Evolutionary conservation across 192 early-diverging fungal species (phyloP).

Genomic region (Rhizophagus clarus): DNA sequence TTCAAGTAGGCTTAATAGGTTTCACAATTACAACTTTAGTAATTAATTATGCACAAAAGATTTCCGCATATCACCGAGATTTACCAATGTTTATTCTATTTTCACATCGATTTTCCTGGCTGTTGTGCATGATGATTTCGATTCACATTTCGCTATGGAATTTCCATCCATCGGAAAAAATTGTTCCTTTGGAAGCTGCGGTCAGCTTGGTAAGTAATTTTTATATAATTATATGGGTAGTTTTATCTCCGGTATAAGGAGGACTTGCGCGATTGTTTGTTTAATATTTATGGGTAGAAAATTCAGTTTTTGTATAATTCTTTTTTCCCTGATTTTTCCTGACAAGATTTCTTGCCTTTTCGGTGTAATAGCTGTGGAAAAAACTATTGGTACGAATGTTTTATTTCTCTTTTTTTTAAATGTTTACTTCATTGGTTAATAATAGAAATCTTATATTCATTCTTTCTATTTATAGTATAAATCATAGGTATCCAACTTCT

Average conservation of each 20-base stretch:
- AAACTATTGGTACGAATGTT: constrained; percentile 11
- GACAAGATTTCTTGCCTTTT: constrained; percentile 12
- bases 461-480: constrained; percentile 16
- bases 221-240: background rate
- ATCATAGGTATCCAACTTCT: constrained; percentile 36
- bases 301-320: background rate
- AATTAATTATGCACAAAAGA: too few species aligned
- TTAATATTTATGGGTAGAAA: background rate
- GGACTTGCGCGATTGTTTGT: too few species aligned
- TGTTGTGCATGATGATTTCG: too few species aligned
- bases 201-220: constrained; percentile 6
- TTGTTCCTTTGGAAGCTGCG: background rate
- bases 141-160: background rate
- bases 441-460: too few species aligned
- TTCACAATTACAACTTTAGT: too few species aligned
- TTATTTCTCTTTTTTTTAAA: background rate
- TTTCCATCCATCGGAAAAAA: background rate
- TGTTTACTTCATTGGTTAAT: background rate
- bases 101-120: too few species aligned
- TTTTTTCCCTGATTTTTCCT: background rate
- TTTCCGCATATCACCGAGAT: too few species aligned
- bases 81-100: too few species aligned
- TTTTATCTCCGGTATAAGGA: too few species aligned
- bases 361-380: background rate
- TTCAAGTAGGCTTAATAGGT: too few species aligned